These are phyloP conservation scores for Teratosphaeria destructans DNA, from an alignment of 2,329 filamentous ascomycete species.

Conservation along the genomic window DNA sequence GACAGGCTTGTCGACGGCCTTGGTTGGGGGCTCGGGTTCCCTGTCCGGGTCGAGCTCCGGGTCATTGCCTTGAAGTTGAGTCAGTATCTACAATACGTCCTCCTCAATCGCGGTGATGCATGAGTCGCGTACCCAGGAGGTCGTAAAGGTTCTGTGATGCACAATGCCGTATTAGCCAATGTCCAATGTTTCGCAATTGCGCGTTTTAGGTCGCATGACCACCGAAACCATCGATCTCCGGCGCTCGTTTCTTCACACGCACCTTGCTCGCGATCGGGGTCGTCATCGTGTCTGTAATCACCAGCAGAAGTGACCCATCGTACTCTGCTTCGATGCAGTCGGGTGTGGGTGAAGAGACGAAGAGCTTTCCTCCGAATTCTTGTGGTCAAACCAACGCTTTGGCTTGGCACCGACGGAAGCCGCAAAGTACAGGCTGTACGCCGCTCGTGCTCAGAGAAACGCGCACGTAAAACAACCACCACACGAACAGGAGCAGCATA, in stretches of 20 bases:
- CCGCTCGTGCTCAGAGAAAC: background rate
- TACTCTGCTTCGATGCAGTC: background rate
- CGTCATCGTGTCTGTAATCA: conserved; percentile 10
- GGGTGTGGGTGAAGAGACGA: background rate
- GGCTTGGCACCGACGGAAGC: background rate
- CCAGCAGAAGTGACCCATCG: conserved; percentile 16
- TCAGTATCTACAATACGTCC: conserved; percentile 6
- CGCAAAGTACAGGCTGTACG: background rate
- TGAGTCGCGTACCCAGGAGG: conserved; percentile 69
- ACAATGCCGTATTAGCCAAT: conserved; percentile 3
- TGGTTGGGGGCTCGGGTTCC: conserved; percentile 66
- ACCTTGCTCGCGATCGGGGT: conserved; percentile 16
- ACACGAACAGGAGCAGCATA: background rate
- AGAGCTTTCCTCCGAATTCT: background rate
- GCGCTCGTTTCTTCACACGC: background rate
- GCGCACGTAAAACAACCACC: background rate
- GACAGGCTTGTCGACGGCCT: conserved; percentile 76
- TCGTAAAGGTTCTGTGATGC: conserved; percentile 79
- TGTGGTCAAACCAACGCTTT: background rate
- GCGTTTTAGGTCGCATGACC: conserved; percentile 2
- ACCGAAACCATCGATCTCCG: background rate
- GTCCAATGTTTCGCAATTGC: background rate
- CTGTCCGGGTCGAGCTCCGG: conserved; percentile 63
- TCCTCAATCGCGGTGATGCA: background rate
- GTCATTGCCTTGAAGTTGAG: conserved; percentile 49